Base-by-base conservation (phyloP, 116 monocot species). In the Papilionanthe hybrid region DNA sequence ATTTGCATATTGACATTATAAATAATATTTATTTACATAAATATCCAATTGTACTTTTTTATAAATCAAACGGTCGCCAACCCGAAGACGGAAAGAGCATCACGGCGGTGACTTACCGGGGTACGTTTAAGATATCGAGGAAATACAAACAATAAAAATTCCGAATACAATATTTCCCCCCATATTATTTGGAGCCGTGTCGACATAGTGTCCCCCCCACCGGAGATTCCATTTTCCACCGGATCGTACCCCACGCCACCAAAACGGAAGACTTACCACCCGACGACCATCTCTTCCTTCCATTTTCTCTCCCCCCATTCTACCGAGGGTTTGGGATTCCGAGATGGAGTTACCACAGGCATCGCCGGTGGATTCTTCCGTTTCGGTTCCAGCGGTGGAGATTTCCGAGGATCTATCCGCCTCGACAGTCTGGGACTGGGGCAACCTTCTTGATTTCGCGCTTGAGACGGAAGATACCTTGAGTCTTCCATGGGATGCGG, bases 351-450 rank as follows among this genome's bases (percentile, higher is more conserved):
- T 75, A 23, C 47, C 50, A 6, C 75, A 23, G 27, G n/a, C 44
- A 22, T 73, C 73, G 49, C 48, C 49, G 47, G 6, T 5, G 15
- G 49, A 4, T 9, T 49, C 75, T 43, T n/a, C 73, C 0, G 43
- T 29, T 45, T 17, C 44, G 47, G 17, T 12, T 28, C 44, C 4
- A 0, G 75, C 27, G 75, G 47, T 48, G 47, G 75, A 1, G 12
- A 28, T 47, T 12, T 37, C 27, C 2, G 76, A 71, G 3, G 77
- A 42, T 1, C n/a, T 53, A 0, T 71, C 77, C 50, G 12, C 69
- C 25, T 72, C 75, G 1, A 58, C 79, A 58, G 55, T 82, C 50
- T 91, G 89, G 88, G 92, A 91, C 27, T 95, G 95, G 92, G 83
- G 80, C 12, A 75, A 77, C 48, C 84, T 95, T 45, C 83, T 95